These are phyloP conservation scores for Trematosphaeria pertusa DNA, from an alignment of 2,329 filamentous ascomycete genomes.

Conservation along the genomic window DNA sequence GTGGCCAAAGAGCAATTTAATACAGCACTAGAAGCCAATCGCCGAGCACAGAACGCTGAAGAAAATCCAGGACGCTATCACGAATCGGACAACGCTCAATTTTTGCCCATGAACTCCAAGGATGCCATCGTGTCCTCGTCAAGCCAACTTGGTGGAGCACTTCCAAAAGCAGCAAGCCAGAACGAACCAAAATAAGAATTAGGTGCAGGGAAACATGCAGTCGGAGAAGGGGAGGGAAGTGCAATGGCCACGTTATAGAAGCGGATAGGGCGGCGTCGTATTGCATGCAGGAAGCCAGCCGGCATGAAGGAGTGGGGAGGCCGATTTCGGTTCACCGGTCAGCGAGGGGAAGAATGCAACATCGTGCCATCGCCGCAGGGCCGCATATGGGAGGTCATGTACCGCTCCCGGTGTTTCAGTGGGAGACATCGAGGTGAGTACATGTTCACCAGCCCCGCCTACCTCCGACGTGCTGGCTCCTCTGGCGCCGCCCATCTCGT, in stretches of 20 bases:
- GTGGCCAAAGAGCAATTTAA: slow-evolving; percentile 3
- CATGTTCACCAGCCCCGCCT: neutral
- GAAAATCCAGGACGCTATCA: slow-evolving; percentile 6
- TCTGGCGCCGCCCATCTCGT: slow-evolving; percentile 13
- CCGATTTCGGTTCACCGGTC: slow-evolving; percentile 4
- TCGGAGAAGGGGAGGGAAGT: neutral
- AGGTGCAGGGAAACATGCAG: neutral
- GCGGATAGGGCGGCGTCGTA: neutral
- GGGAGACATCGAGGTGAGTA: neutral
- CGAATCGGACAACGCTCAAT: slow-evolving; percentile 12
- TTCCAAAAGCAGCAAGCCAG: slow-evolving; percentile 1
- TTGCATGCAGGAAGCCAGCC: slow-evolving; percentile 4
- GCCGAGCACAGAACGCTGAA: slow-evolving; percentile 1
- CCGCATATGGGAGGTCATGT: neutral
- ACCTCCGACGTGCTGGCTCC: slow-evolving; percentile 9
- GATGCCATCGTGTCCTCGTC: slow-evolving; percentile 4
- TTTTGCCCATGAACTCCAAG: slow-evolving; percentile 10
- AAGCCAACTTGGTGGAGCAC: slow-evolving; percentile 3
- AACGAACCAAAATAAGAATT: neutral
- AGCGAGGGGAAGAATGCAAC: neutral
- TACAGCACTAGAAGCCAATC: slow-evolving; percentile 5
- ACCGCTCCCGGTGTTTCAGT: too few species aligned
- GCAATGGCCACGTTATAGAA: neutral
- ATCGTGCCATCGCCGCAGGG: slow-evolving; percentile 3
- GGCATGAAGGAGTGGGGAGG: neutral